phyloP scores from a whole-genome alignment of 192 early-diverging fungal genomes.

The Coemansia sp. region DNA sequence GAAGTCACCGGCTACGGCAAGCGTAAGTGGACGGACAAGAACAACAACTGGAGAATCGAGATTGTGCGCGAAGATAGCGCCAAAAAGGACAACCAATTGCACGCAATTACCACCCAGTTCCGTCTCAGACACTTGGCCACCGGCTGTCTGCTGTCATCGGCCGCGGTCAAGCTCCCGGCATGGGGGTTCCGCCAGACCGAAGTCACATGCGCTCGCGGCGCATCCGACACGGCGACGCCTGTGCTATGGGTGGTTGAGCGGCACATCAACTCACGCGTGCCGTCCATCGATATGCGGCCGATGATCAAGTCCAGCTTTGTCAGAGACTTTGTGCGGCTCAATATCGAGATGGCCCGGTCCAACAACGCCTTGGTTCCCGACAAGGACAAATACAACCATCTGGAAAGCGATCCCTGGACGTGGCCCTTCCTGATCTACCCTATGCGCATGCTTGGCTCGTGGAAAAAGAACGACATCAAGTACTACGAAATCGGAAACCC shows the following conservation, averaged over 20 bases:
- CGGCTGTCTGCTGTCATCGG: slow-evolving; percentile 75
- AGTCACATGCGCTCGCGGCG: slow-evolving; percentile 78
- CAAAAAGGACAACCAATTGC: slow-evolving; percentile 35
- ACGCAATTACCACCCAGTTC: slow-evolving; percentile 80
- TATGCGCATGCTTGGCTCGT: slow-evolving; percentile 74
- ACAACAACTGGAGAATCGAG: slow-evolving; percentile 92
- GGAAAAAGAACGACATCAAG: slow-evolving; percentile 84
- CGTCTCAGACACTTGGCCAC: slow-evolving; percentile 69
- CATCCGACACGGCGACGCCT: slow-evolving; percentile 56
- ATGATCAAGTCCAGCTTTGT: slow-evolving; percentile 73
- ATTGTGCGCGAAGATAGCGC: slow-evolving; percentile 63
- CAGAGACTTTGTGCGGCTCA: slow-evolving; percentile 78
- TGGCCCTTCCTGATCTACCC: slow-evolving; percentile 88
- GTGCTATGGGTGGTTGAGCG: slow-evolving; percentile 93
- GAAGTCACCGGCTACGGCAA: slow-evolving; percentile 90
- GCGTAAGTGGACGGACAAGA: slow-evolving; percentile 69
- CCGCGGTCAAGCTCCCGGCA: slow-evolving; percentile 75
- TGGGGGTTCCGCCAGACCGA: slow-evolving; percentile 98
- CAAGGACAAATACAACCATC: slow-evolving; percentile 67
- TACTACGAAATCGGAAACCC: slow-evolving; percentile 92
- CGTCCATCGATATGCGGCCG: slow-evolving; percentile 41
- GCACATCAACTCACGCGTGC: slow-evolving; percentile 76
- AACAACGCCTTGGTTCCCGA: slow-evolving; percentile 84
- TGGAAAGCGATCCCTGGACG: slow-evolving; percentile 74
- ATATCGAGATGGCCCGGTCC: slow-evolving; percentile 58